Conservation (phyloP, 306 rosid species). For the Vigna mungo region DNA sequence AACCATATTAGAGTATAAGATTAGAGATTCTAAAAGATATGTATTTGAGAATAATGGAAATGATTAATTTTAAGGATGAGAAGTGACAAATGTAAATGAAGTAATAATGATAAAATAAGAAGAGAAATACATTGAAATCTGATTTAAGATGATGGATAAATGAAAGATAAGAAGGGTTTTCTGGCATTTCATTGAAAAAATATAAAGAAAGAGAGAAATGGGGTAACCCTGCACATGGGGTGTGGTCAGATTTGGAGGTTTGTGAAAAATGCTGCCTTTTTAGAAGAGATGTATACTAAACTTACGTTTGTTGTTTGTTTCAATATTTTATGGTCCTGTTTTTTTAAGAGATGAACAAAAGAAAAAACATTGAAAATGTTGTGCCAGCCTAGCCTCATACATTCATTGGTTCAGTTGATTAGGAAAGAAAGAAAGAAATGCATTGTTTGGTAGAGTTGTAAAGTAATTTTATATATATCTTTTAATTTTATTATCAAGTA, state of each 20-base stretch:
- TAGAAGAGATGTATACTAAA: slow-evolving; percentile 34
- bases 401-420: slow-evolving; percentile 43
- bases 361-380: slow-evolving; percentile 5
- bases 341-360: slow-evolving; percentile 24
- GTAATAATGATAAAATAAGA: slow-evolving; percentile 36
- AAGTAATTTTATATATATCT: background rate
- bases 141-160: slow-evolving; percentile 46
- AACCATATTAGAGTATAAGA: too few relatives aligned
- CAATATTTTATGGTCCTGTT: slow-evolving; percentile 37
- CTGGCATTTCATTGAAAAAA: slow-evolving; percentile 57
- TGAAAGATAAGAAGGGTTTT: slow-evolving; percentile 56
- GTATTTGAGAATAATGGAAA: slow-evolving; percentile 30
- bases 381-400: slow-evolving; percentile 49
- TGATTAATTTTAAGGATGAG: slow-evolving; percentile 29
- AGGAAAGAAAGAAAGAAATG: slow-evolving; percentile 36
- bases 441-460: slow-evolving; percentile 25
- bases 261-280: slow-evolving; percentile 49
- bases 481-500: background rate
- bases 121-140: slow-evolving; percentile 34
- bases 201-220: slow-evolving; percentile 44
- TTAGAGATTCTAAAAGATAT: background rate
- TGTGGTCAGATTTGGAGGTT: slow-evolving; percentile 66
- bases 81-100: slow-evolving; percentile 23
- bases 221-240: slow-evolving; percentile 85
- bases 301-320: slow-evolving; percentile 33